phyloP scores from a whole-genome alignment of 352 stramenopile genomes.

The Aphanomyces cochlioides region DNA sequence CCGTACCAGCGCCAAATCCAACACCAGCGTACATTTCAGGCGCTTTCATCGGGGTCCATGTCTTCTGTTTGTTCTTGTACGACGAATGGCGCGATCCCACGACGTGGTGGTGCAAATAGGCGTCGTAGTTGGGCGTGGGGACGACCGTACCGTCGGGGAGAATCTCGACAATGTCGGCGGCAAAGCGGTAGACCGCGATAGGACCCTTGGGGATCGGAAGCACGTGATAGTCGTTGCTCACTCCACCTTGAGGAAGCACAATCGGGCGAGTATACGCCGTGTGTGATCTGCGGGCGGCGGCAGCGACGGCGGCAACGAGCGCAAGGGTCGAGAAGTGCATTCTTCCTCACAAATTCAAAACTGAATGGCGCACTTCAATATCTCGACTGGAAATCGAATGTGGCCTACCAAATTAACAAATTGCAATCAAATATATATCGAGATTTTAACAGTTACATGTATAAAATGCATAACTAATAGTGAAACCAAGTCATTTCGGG shows the following conservation, averaged over 20 bases:
- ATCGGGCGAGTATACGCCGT: conserved; percentile 63
- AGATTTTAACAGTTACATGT: too few species aligned
- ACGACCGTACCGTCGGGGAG: conserved; percentile 49
- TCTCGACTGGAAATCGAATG: too few species aligned
- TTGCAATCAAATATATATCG: too few species aligned
- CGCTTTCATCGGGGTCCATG: conserved; percentile 64
- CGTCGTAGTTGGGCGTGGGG: conserved; percentile 60
- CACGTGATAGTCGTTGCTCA: conserved; percentile 72
- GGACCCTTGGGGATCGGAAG: conserved; percentile 69
- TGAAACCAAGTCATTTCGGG: too few species aligned
- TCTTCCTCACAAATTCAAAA: conserved; percentile 7
- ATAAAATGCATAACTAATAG: too few species aligned
- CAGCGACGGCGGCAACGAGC: not conserved
- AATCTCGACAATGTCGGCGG: conserved; percentile 70
- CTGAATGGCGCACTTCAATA: too few species aligned
- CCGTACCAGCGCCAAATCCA: conserved; percentile 71
- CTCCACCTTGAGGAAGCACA: conserved; percentile 57
- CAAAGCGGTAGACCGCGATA: conserved; percentile 79
- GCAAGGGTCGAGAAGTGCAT: conserved; percentile 17
- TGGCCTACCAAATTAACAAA: too few species aligned
- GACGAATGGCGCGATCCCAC: conserved; percentile 65
- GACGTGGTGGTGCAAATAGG: conserved; percentile 82
- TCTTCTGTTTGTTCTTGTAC: conserved; percentile 48
- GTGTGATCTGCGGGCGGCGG: conserved; percentile 47
- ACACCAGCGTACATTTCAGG: conserved; percentile 66